A percentile compares a stretch with the other conserved stretches of the same genome.
These are phyloP conservation scores for Falciphora oryzae DNA, from an alignment of 2,329 filamentous ascomycete genomes.

Conservation along the genomic window DNA sequence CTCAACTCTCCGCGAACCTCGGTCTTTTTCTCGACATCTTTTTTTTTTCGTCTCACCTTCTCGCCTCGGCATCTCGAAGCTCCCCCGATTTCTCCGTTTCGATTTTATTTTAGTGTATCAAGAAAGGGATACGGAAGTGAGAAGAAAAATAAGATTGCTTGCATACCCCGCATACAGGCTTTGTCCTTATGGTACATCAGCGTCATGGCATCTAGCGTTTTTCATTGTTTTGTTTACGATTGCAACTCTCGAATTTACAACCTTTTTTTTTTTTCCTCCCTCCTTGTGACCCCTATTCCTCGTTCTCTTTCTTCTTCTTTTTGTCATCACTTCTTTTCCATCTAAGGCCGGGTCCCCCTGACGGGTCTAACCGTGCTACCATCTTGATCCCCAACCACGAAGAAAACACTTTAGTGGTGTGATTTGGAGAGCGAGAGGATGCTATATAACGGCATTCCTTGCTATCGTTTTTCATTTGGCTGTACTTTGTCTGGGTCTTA, in stretches of 20 bases:
- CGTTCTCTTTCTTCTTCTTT: slow-evolving; percentile 14
- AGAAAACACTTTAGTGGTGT: too few relatives aligned
- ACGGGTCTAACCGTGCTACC: too few relatives aligned
- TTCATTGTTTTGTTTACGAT: slow-evolving; percentile 17
- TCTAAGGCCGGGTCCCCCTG: background rate
- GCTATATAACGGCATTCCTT: background rate
- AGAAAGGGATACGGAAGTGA: slow-evolving; percentile 15
- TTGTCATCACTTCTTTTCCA: background rate
- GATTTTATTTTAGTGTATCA: slow-evolving; percentile 16
- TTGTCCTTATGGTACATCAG: slow-evolving; percentile 27
- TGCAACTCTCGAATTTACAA: slow-evolving; percentile 12
- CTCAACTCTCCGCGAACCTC: slow-evolving; percentile 6
- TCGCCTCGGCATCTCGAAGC: background rate
- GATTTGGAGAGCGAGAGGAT: background rate
- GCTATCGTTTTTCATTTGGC: background rate
- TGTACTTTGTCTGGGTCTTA: background rate
- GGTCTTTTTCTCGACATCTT: slow-evolving; percentile 5
- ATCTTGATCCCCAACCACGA: too few relatives aligned
- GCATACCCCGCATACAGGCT: slow-evolving; percentile 36
- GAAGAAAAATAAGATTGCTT: slow-evolving; percentile 32
- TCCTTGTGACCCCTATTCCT: background rate
- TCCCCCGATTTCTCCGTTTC: slow-evolving; percentile 14
- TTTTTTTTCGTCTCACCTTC: too few relatives aligned
- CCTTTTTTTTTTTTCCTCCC: slow-evolving; percentile 10
- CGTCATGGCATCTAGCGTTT: slow-evolving; percentile 43